phyloP scores from a whole-genome alignment of 805 yeast species.

The Wickerhamiella nectarea region DNA sequence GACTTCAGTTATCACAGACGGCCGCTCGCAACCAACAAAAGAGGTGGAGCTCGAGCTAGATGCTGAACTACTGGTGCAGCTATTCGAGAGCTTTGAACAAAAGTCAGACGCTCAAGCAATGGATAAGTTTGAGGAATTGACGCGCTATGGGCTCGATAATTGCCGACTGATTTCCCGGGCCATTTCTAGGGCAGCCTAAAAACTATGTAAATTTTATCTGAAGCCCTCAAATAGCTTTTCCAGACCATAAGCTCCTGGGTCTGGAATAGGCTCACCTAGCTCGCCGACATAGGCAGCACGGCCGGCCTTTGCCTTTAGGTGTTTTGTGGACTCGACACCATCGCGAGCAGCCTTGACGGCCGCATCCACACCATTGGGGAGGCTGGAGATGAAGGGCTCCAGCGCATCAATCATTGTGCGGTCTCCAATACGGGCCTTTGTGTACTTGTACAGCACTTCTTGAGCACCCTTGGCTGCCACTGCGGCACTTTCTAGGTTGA shows the following conservation, averaged over 20 bases:
- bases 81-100: slow-evolving; percentile 28
- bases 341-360: slow-evolving; percentile 59
- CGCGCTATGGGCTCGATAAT: slow-evolving; percentile 46
- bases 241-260: slow-evolving; percentile 89
- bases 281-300: slow-evolving; percentile 82
- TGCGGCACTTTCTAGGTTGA: slow-evolving; percentile 20
- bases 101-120: slow-evolving; percentile 29
- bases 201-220: not conserved
- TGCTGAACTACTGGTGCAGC: slow-evolving; percentile 29
- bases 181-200: not conserved
- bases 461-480: slow-evolving; percentile 38
- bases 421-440: slow-evolving; percentile 80
- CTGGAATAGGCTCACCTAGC: slow-evolving; percentile 51
- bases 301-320: slow-evolving; percentile 75
- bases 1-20: slow-evolving; percentile 22
- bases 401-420: slow-evolving; percentile 81
- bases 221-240: slow-evolving; percentile 42
- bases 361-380: slow-evolving; percentile 34
- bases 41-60: slow-evolving; percentile 45
- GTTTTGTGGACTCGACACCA: slow-evolving; percentile 67
- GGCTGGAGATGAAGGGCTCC: slow-evolving; percentile 67
- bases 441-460: slow-evolving; percentile 65
- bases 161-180: slow-evolving; percentile 33
- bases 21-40: slow-evolving; percentile 13
- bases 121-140: slow-evolving; percentile 44